Evolutionary conservation across 1,284 basidiomycete genomes (phyloP).

Genomic region (Cryptococcus sp.): DNA sequence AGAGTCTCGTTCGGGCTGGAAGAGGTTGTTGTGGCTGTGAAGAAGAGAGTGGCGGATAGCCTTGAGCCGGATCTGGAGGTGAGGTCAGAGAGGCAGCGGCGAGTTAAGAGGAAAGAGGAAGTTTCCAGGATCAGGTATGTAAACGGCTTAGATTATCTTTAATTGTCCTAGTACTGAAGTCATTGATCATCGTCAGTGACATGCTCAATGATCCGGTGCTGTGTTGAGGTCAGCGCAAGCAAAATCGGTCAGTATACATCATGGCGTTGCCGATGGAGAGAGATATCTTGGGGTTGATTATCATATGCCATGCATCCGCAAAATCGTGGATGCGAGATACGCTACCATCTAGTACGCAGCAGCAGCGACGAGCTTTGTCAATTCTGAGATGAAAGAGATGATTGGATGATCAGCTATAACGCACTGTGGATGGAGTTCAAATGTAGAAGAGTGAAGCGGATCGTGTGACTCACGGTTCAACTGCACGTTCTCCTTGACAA

Average conservation of each 20-base stretch:
- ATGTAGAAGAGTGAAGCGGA: background rate
- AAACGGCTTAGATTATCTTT: background rate
- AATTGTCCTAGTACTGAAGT: background rate
- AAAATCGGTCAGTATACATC: background rate
- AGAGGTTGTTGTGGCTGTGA: conserved; percentile 3
- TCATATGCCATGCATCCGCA: background rate
- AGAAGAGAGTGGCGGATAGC: conserved; percentile 5
- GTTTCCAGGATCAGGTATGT: background rate
- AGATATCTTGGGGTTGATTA: background rate
- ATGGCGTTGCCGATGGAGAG: too few species aligned
- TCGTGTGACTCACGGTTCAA: conserved; percentile 70
- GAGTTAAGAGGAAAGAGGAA: background rate
- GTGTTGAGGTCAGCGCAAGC: background rate
- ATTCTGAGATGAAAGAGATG: conserved; percentile 59
- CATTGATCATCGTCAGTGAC: background rate
- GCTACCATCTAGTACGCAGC: conserved; percentile 35
- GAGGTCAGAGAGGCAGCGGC: conserved; percentile 10
- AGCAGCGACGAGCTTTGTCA: conserved; percentile 74
- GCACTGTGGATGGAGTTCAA: background rate
- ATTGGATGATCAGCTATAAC: background rate
- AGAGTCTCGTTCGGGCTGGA: conserved; percentile 18
- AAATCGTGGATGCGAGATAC: background rate
- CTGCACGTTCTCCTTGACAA: conserved; percentile 87
- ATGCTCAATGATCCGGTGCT: background rate
- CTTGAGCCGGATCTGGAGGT: conserved; percentile 18